phyloP scores from a whole-genome alignment of 371 early-diverging fungal species.

The Cladochytrium tenue region DNA sequence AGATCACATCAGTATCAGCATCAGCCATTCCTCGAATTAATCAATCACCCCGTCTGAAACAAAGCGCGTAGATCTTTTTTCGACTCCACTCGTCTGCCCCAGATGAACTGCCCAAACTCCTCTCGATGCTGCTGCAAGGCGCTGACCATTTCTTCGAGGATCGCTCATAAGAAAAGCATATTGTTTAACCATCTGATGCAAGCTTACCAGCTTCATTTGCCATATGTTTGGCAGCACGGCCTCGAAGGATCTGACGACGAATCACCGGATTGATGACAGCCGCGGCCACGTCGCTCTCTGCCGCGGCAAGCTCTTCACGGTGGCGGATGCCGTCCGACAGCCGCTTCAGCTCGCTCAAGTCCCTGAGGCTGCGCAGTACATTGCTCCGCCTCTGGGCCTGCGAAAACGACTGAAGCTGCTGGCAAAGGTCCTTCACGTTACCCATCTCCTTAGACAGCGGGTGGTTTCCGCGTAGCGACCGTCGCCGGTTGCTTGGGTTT shows the following conservation, averaged over 20 bases:
- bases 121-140: slow-evolving; percentile 51
- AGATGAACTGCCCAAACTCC: slow-evolving; percentile 51
- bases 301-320: slow-evolving; percentile 42
- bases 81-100: slow-evolving; percentile 42
- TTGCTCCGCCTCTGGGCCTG: slow-evolving; percentile 16
- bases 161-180: background rate
- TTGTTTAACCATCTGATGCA: background rate
- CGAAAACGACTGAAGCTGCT: slow-evolving; percentile 24
- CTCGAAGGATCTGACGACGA: slow-evolving; percentile 41
- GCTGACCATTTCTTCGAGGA: slow-evolving; percentile 37
- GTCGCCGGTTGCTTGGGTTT: too few species aligned
- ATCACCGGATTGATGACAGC: slow-evolving; percentile 42
- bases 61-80: slow-evolving; percentile 40
- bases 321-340: slow-evolving; percentile 40
- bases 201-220: slow-evolving; percentile 46
- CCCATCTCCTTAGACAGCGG: slow-evolving; percentile 14
- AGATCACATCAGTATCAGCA: too few species aligned
- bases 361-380: slow-evolving; percentile 8
- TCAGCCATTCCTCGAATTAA: background rate
- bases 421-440: slow-evolving; percentile 22
- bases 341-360: slow-evolving; percentile 25
- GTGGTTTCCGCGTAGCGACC: background rate
- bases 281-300: slow-evolving; percentile 47
- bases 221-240: slow-evolving; percentile 33
- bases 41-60: slow-evolving; percentile 48